Conservation (phyloP, 208 protist genomes). For the Acanthamoeba polyphaga region DNA sequence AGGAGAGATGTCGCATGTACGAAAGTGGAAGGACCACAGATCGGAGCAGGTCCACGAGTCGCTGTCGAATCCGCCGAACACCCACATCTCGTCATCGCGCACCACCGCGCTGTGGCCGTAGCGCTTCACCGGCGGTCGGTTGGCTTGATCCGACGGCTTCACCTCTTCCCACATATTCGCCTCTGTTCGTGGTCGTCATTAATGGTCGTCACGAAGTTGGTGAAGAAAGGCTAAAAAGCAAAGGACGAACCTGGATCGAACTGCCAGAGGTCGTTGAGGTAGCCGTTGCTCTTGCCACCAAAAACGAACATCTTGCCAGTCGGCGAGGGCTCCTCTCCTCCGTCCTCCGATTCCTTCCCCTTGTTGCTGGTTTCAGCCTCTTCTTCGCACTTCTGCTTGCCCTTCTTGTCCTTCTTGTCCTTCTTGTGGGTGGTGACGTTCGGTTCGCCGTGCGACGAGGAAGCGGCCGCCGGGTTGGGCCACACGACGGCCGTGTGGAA, state of each 20-base stretch:
- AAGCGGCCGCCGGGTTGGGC: neutral
- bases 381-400: neutral
- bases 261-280: constrained; percentile 37
- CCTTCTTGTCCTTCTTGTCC: neutral
- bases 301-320: constrained; percentile 20
- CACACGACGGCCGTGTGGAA: constrained; percentile 52
- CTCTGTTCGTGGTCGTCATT: neutral
- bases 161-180: constrained; percentile 33
- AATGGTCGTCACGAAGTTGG: neutral
- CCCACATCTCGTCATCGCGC: constrained; percentile 20
- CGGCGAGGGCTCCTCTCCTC: neutral
- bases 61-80: constrained; percentile 34
- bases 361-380: neutral
- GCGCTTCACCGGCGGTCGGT: neutral
- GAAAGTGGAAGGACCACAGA: constrained; percentile 32
- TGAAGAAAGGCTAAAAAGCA: too few species aligned
- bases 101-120: constrained; percentile 59
- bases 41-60: neutral
- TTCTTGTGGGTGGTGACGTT: neutral
- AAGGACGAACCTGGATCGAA: neutral
- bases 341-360: neutral
- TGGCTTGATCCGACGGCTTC: neutral
- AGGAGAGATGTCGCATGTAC: neutral
- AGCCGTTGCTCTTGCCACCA: constrained; percentile 68
- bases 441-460: neutral